phyloP scores from a whole-genome alignment of 2,329 filamentous ascomycete species.

The Colletotrichum phormii region DNA sequence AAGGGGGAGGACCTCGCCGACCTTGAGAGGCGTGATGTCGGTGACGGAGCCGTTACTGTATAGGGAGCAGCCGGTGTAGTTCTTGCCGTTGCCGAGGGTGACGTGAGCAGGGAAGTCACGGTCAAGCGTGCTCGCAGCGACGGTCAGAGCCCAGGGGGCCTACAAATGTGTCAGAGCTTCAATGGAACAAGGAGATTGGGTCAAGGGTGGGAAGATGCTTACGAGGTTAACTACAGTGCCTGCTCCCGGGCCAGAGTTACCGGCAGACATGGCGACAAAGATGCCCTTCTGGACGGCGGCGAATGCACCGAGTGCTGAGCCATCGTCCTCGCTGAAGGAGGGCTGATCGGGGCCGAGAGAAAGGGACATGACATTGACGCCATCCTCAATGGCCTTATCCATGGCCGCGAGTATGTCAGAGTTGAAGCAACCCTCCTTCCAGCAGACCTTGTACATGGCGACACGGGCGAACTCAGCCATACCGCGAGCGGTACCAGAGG shows the following conservation, averaged over 20 bases:
- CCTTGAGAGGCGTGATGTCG: constrained; percentile 2
- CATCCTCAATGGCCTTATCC: constrained; percentile 28
- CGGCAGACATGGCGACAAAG: constrained; percentile 6
- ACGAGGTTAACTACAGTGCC: not conserved
- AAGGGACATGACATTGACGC: constrained; percentile 24
- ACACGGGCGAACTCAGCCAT: constrained; percentile 18
- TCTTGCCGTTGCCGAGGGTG: constrained; percentile 22
- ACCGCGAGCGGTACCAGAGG: constrained; percentile 23
- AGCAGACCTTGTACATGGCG: constrained; percentile 29
- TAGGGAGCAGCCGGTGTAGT: constrained; percentile 16
- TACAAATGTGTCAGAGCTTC: not conserved
- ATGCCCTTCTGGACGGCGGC: constrained; percentile 15
- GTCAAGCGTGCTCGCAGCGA: constrained; percentile 28
- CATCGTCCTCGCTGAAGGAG: not conserved
- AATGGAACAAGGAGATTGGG: not conserved
- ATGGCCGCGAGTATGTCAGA: constrained; percentile 19
- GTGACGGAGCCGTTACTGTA: constrained; percentile 15
- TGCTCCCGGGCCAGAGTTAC: constrained; percentile 7
- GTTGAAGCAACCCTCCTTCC: constrained; percentile 2
- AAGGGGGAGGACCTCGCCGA: constrained; percentile 8
- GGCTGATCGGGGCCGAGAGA: constrained; percentile 1
- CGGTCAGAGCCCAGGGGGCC: constrained; percentile 18
- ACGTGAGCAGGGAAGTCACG: constrained; percentile 21
- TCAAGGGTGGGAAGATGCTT: not conserved
- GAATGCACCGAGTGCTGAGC: not conserved